Conservation (phyloP, 495 filamentous ascomycete genomes). For the Aspergillus heteromorphus region DNA sequence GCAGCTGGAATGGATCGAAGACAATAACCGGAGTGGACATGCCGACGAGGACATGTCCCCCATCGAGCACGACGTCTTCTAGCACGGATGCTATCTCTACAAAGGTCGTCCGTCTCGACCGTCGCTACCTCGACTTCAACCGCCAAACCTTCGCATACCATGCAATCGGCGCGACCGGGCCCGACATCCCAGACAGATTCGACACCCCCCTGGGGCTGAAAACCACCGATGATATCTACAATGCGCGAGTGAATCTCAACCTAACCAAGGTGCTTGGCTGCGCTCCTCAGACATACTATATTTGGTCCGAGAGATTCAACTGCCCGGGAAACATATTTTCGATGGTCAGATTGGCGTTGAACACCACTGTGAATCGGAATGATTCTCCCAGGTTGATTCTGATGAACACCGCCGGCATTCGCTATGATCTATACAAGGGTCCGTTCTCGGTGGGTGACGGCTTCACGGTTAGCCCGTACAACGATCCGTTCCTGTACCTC, state of each 20-base stretch:
- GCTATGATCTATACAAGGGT: constrained; percentile 1
- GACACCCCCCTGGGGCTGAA: background rate
- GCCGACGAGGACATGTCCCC: background rate
- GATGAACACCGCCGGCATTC: background rate
- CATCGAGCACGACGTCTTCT: background rate
- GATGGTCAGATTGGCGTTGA: background rate
- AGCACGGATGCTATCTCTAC: background rate
- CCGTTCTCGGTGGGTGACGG: background rate
- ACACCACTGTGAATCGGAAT: background rate
- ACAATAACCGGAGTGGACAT: background rate
- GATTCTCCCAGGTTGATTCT: background rate
- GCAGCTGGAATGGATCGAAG: background rate
- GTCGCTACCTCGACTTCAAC: constrained; percentile 6
- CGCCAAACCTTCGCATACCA: constrained; percentile 2
- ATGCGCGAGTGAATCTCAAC: background rate
- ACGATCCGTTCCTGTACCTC: background rate
- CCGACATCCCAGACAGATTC: background rate
- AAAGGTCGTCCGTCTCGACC: background rate
- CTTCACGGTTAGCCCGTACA: background rate
- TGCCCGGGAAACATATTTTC: background rate
- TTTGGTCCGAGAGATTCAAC: background rate
- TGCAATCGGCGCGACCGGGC: background rate
- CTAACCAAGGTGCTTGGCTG: background rate
- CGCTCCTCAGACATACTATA: background rate
- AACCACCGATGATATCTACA: background rate